phyloP scores from a whole-genome alignment of 2,329 filamentous ascomycete species.

The Calonectria pseudoreteaudii region DNA sequence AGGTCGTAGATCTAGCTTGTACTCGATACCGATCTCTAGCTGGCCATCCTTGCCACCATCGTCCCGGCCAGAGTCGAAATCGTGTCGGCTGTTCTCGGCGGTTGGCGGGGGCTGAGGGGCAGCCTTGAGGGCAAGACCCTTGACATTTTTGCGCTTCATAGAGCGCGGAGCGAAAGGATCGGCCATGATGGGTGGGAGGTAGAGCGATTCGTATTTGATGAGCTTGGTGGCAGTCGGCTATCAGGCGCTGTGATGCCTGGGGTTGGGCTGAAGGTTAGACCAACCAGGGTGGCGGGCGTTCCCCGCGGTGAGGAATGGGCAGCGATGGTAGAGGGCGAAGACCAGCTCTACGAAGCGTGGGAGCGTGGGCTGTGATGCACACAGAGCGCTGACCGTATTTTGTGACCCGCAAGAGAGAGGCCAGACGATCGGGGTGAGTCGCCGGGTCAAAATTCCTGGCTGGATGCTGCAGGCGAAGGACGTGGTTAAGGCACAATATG shows the following conservation, averaged over 20 bases:
- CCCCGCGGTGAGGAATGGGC: conserved; percentile 28
- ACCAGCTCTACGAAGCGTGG: conserved; percentile 11
- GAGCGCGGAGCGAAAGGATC: conserved; percentile 77
- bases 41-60: conserved; percentile 67
- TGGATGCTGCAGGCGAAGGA: conserved; percentile 20
- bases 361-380: conserved; percentile 18
- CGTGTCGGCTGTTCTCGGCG: conserved; percentile 76
- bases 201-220: conserved; percentile 20
- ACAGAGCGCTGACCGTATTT: conserved; percentile 17
- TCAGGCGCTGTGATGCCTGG: conserved; percentile 23
- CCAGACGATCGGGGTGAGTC: conserved; percentile 26
- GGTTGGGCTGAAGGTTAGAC: conserved; percentile 29
- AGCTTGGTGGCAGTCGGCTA: conserved; percentile 1
- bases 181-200: conserved; percentile 61
- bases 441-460: conserved; percentile 21
- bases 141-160: conserved; percentile 99
- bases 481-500: conserved; percentile 17
- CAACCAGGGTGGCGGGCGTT: conserved; percentile 33
- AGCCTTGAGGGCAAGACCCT: conserved; percentile 89
- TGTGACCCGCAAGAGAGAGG: conserved; percentile 8
- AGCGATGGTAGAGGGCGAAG: conserved; percentile 11
- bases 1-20: conserved; percentile 90
- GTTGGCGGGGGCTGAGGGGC: conserved; percentile 79
- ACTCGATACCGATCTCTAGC: conserved; percentile 96
- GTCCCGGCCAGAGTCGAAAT: conserved; percentile 71